These are phyloP conservation scores for Coffea canephora DNA, from an alignment of 257 asterid genomes.

Conservation along the genomic window DNA sequence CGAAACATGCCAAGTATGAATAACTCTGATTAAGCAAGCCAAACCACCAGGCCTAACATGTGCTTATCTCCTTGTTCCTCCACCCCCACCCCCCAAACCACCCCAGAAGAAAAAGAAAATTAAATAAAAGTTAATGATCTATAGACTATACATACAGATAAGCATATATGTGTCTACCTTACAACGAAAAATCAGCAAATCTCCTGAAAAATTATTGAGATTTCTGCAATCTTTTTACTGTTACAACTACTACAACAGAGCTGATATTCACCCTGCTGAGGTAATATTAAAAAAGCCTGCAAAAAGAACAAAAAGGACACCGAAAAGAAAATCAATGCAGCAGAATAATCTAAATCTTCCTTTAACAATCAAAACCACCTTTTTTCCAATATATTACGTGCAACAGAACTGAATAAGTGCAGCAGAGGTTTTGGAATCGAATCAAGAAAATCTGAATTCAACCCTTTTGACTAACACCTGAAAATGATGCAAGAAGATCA, in stretches of 20 bases:
- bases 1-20: background rate
- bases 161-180: background rate
- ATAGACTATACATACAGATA: background rate
- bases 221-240: background rate
- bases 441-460: background rate
- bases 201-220: constrained; percentile 2
- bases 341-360: background rate
- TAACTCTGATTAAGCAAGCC: background rate
- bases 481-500: background rate
- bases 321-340: background rate
- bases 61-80: background rate
- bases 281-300: background rate
- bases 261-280: background rate
- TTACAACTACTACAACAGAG: background rate
- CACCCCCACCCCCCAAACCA: background rate
- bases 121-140: background rate
- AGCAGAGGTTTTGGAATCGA: background rate
- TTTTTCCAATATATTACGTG: background rate
- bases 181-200: background rate
- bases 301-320: background rate
- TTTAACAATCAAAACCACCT: background rate
- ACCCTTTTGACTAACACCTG: background rate
- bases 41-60: background rate
- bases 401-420: background rate
- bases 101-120: too few species aligned